These are phyloP conservation scores for Litsea cubeba DNA, from an alignment of 164 flowering plant genomes.

Conservation along the genomic window DNA sequence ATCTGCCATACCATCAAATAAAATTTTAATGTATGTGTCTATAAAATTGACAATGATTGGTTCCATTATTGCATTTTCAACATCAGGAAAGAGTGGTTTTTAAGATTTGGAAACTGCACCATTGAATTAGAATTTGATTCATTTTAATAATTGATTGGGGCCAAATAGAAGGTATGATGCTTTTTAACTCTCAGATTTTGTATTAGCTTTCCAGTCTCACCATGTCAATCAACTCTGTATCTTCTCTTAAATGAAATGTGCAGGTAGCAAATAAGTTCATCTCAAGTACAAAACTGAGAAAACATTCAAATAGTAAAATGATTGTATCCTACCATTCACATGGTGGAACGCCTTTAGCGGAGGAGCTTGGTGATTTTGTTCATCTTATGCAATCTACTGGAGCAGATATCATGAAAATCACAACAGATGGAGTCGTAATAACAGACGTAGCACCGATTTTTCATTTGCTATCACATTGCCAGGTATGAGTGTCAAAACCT, in stretches of 20 bases:
- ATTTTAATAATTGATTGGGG: no score
- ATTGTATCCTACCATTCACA: slow-evolving; percentile 34
- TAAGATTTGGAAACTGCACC: no score
- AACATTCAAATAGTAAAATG: slow-evolving; percentile 18
- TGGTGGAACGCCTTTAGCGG: slow-evolving; percentile 27
- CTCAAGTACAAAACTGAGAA: slow-evolving; percentile 7
- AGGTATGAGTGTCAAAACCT: slow-evolving; percentile 26
- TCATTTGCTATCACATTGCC: slow-evolving; percentile 38
- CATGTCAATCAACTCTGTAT: not conserved
- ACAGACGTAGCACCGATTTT: slow-evolving; percentile 42
- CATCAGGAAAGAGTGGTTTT: no score
- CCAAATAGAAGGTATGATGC: no score
- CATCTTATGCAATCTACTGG: slow-evolving; percentile 42
- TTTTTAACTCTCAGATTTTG: no score
- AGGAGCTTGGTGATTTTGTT: slow-evolving; percentile 39
- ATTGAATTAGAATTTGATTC: no score
- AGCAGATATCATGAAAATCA: slow-evolving; percentile 53
- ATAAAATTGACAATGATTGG: no score
- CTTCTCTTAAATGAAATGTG: slow-evolving; percentile 4
- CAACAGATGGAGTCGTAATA: slow-evolving; percentile 30
- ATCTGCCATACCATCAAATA: no score
- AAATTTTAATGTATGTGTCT: no score
- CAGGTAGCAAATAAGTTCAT: slow-evolving; percentile 42
- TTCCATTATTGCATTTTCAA: no score
- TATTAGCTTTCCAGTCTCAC: no score